Conservation (phyloP, 352 stramenopile genomes). For the Elongisporangium undulatum region DNA sequence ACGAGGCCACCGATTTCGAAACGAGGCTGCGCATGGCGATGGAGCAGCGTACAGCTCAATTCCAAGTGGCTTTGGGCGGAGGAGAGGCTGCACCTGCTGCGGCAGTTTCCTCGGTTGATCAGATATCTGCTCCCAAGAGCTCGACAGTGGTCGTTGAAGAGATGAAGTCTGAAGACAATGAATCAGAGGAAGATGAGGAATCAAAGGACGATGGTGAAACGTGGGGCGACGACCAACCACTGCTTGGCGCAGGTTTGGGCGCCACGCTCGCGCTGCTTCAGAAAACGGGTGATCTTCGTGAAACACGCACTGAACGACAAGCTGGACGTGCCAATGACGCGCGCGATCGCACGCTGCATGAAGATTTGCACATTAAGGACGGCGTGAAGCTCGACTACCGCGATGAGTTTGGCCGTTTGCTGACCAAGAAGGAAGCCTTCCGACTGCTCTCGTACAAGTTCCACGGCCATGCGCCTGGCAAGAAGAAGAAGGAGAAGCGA, state of each 20-base stretch:
- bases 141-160: conserved; percentile 22
- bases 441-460: conserved; percentile 98
- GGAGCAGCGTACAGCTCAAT: conserved; percentile 58
- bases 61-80: conserved; percentile 24
- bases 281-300: conserved; percentile 90
- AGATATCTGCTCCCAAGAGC: neutral
- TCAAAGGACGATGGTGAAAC: conserved; percentile 44
- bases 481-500: conserved; percentile 98
- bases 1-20: conserved; percentile 84
- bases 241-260: conserved; percentile 85
- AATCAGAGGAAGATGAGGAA: conserved; percentile 41
- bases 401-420: conserved; percentile 94
- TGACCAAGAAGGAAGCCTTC: conserved; percentile 98
- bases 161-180: conserved; percentile 21
- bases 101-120: neutral
- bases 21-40: conserved; percentile 70
- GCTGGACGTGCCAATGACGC: conserved; percentile 93
- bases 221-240: conserved; percentile 83
- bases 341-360: conserved; percentile 89
- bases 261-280: conserved; percentile 91
- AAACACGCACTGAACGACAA: conserved; percentile 87
- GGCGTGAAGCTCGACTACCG: conserved; percentile 95
- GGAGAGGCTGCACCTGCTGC: neutral
- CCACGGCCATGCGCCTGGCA: conserved; percentile 95
- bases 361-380: conserved; percentile 82